A percentile compares a stretch with the other conserved stretches of the same genome.
Conservation (phyloP, 177 flowering plant genomes). For the Vitis hybrid region DNA sequence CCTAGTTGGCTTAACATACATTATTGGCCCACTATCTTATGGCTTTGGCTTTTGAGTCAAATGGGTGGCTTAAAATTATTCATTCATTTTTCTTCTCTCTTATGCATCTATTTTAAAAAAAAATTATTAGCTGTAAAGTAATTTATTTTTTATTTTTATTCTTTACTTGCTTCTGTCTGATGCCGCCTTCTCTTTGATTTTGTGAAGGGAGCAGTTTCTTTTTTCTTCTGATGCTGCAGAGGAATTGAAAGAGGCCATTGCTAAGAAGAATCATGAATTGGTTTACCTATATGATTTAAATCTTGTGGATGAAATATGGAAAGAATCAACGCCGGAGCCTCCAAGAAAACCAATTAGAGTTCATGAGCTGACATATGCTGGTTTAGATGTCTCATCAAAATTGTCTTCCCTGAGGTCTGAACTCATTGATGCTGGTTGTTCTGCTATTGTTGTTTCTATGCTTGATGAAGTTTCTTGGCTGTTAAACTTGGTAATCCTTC, state of each 20-base stretch:
- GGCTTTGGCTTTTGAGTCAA: too few relatives aligned
- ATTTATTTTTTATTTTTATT: background rate
- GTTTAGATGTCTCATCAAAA: slow-evolving; percentile 73
- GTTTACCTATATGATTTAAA: slow-evolving; percentile 65
- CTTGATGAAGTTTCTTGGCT: slow-evolving; percentile 98
- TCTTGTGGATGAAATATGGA: slow-evolving; percentile 96
- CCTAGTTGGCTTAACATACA: too few relatives aligned
- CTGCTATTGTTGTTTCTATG: slow-evolving; percentile 84
- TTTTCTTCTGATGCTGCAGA: slow-evolving; percentile 94
- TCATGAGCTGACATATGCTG: slow-evolving; percentile 88
- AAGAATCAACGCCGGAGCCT: slow-evolving; percentile 71
- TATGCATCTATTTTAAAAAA: too few relatives aligned
- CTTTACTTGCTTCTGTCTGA: slow-evolving; percentile 28
- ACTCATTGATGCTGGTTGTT: slow-evolving; percentile 55
- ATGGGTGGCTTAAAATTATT: too few relatives aligned
- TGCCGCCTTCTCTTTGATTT: slow-evolving; percentile 41
- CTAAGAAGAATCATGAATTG: slow-evolving; percentile 69
- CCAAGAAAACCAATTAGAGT: slow-evolving; percentile 70
- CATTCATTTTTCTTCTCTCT: too few relatives aligned
- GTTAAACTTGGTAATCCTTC: slow-evolving; percentile 78
- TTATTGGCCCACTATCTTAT: too few relatives aligned
- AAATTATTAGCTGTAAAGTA: too few relatives aligned
- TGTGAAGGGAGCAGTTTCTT: slow-evolving; percentile 93
- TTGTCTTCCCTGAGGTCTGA: slow-evolving; percentile 70
- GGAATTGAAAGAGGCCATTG: slow-evolving; percentile 70